phyloP scores from a whole-genome alignment of 2,329 filamentous ascomycete genomes.

The Byssothecium circinans region DNA sequence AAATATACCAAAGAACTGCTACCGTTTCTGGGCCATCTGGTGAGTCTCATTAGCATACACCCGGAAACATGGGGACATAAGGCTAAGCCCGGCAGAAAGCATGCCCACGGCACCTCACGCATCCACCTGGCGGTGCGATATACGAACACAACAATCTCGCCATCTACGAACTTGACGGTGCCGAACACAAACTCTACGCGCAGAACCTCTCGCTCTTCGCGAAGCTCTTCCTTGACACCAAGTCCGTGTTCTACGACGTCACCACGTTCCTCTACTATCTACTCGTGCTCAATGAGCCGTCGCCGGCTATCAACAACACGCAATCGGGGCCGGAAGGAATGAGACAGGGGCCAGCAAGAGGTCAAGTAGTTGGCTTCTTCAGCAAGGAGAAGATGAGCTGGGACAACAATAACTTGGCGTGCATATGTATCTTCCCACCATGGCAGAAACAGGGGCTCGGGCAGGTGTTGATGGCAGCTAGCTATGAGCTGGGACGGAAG shows the following conservation, averaged over 20 bases:
- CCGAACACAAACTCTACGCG: conserved; percentile 82
- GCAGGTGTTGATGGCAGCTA: conserved; percentile 85
- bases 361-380: conserved; percentile 88
- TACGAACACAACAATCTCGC: conserved; percentile 81
- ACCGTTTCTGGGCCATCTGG: conserved; percentile 51
- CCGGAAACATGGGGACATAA: conserved; percentile 1
- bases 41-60: conserved; percentile 2
- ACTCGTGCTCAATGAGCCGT: conserved; percentile 70
- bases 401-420: conserved; percentile 97
- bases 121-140: conserved; percentile 69
- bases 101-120: conserved; percentile 45
- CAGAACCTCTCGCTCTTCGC: conserved; percentile 96
- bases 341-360: conserved; percentile 1
- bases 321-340: conserved; percentile 21
- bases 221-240: conserved; percentile 96
- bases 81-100: conserved; percentile 41
- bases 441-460: conserved; percentile 92
- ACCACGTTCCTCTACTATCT: conserved; percentile 93
- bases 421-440: conserved; percentile 92
- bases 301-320: conserved; percentile 35
- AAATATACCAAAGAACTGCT: conserved; percentile 72
- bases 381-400: conserved; percentile 98
- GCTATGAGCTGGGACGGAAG: conserved; percentile 84
- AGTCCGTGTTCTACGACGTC: conserved; percentile 97
- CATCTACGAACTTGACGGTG: conserved; percentile 91